Conservation (phyloP, 2,329 filamentous ascomycete species). For the Phialophora chinensis region DNA sequence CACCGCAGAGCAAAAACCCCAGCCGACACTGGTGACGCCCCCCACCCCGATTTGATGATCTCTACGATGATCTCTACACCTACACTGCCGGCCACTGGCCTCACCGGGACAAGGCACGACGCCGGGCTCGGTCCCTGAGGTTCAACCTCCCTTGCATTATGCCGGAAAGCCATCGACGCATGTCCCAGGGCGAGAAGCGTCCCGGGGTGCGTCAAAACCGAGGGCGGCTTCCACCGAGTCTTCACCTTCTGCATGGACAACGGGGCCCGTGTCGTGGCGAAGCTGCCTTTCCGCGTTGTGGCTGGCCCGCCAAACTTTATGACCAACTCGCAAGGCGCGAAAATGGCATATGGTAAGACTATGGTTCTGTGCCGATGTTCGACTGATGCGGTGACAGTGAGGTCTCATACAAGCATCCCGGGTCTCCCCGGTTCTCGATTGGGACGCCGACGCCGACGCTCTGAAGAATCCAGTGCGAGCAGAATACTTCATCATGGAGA, state of each 20-base stretch:
- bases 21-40: too few species aligned
- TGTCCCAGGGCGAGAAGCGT: neutral
- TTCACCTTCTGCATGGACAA: neutral
- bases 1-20: too few species aligned
- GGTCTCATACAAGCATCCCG: neutral
- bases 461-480: neutral
- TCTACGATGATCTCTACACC: neutral
- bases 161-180: neutral
- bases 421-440: neutral
- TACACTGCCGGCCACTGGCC: neutral
- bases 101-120: neutral
- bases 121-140: neutral
- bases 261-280: neutral
- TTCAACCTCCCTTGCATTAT: neutral
- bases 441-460: neutral
- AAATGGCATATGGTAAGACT: neutral
- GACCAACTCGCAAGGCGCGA: neutral
- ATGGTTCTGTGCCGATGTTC: neutral
- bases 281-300: neutral
- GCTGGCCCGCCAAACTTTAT: neutral
- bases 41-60: neutral
- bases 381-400: neutral
- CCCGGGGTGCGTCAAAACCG: neutral
- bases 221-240: neutral
- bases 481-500: neutral